Evolutionary conservation across 192 early-diverging fungal species (phyloP), one percentile per base, ranked within the genome.

Genomic region (Chytriomyces sp.): DNA sequence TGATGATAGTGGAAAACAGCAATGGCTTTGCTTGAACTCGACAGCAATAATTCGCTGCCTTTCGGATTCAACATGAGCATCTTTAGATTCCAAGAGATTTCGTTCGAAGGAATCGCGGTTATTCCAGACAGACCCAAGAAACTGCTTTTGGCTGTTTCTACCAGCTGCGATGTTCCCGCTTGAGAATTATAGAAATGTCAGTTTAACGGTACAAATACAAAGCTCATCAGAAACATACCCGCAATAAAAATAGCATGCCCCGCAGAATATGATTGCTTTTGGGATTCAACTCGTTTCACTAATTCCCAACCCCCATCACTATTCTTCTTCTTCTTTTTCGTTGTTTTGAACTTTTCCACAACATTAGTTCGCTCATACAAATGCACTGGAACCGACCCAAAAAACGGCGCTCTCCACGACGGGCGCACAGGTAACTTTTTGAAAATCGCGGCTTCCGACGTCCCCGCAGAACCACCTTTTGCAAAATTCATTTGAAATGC

Each of bases 81-180:
- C 13, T 20, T 13, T 20, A 57, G 5, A 57, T 57, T 57, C 53
- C 53, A 57, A 13, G 20, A 13, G 16, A 20, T 13, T 13, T 57
- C 53, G 53, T 57, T 57, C 13, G 53, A 13, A 20, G 53, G 53
- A 57, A n/a, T n/a, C 53, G 20, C 13, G 20, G 53, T 57, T 57
- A 57, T n/a, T 57, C 53, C 53, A 57, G 53, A n/a, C 53, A 57
- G 20, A 57, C 53, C 53, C 53, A 57, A 57, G 20, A 57, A 57
- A 13, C 16, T 57, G 53, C 53, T 57, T 13, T 20, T 13, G 13
- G 53, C 16, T n/a, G 13, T 57, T 57, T 57, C 53, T n/a, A 57
- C 20, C 53, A 57, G 20, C 20, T 57, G 53, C 13, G 53, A 57
- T 57, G 53, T 20, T 13, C 53, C 53, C 53, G 53, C 53, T 57